Conservation (phyloP, 2,329 filamentous ascomycete genomes). For the Paecilomyces sp. region DNA sequence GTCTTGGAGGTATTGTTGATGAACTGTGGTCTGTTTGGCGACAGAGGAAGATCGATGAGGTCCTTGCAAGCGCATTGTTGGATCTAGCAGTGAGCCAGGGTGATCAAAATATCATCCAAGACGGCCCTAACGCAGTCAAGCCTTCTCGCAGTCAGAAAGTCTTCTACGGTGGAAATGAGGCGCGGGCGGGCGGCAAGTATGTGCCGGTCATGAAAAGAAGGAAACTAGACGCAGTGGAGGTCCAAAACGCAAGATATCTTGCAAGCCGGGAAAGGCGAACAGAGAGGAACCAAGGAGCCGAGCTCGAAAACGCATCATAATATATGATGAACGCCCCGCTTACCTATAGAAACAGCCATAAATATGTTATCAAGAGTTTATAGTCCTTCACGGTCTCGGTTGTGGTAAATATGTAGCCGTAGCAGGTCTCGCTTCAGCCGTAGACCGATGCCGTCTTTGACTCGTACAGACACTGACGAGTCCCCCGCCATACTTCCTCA, state of each 20-base stretch:
- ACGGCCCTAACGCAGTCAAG: constrained; percentile 16
- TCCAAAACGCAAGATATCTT: constrained; percentile 56
- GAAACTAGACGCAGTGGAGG: constrained; percentile 52
- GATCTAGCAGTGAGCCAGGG: constrained; percentile 48
- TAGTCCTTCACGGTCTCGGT: not conserved
- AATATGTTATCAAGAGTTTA: not conserved
- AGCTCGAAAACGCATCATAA: constrained; percentile 14
- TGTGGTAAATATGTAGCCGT: not conserved
- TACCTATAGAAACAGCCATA: not conserved
- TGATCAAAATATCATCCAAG: constrained; percentile 22
- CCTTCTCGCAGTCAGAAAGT: constrained; percentile 41
- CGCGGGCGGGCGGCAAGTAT: constrained; percentile 51
- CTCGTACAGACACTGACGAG: constrained; percentile 75
- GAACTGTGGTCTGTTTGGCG: constrained; percentile 79
- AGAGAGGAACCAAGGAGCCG: constrained; percentile 19
- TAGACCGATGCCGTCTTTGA: constrained; percentile 37
- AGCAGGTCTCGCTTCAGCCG: constrained; percentile 1
- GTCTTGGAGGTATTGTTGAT: constrained; percentile 60
- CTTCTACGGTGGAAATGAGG: constrained; percentile 52
- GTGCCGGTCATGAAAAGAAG: constrained; percentile 49
- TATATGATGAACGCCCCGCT: constrained; percentile 5
- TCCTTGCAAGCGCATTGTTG: constrained; percentile 68
- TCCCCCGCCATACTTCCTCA: constrained; percentile 85
- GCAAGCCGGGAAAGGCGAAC: constrained; percentile 41
- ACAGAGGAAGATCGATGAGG: constrained; percentile 79